Conservation (phyloP, 352 stramenopile species). For the Saprolegnia parasitica region DNA sequence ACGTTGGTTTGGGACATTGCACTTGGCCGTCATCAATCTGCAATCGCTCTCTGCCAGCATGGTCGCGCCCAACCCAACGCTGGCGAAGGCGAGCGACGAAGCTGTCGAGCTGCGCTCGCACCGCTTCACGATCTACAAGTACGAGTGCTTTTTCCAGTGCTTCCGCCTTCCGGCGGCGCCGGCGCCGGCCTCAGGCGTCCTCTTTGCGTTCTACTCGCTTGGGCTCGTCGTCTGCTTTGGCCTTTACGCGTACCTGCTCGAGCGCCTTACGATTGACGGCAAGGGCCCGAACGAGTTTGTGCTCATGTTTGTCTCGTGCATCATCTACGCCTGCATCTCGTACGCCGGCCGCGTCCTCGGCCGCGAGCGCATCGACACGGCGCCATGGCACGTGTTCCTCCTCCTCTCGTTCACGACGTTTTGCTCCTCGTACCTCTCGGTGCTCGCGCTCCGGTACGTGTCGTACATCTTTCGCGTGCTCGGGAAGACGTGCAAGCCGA, state of each 20-base stretch:
- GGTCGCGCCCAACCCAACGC: not conserved
- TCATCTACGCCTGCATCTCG: slow-evolving; percentile 72
- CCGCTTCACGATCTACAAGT: slow-evolving; percentile 23
- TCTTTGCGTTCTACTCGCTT: slow-evolving; percentile 46
- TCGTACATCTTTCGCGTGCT: slow-evolving; percentile 75
- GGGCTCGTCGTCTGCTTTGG: slow-evolving; percentile 82
- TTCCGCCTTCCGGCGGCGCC: slow-evolving; percentile 20
- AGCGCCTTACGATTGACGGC: slow-evolving; percentile 79
- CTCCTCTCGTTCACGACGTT: slow-evolving; percentile 57
- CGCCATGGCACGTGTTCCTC: slow-evolving; percentile 43
- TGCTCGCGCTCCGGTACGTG: slow-evolving; percentile 54
- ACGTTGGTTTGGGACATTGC: not conserved
- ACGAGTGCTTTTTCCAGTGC: slow-evolving; percentile 26
- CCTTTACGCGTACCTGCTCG: slow-evolving; percentile 78
- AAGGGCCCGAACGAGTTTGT: slow-evolving; percentile 77
- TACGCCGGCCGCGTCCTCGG: slow-evolving; percentile 62
- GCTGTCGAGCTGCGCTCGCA: not conserved
- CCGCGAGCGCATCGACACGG: slow-evolving; percentile 46
- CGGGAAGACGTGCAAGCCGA: slow-evolving; percentile 88
- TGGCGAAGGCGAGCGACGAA: not conserved
- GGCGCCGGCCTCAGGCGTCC: not conserved
- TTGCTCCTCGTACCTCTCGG: slow-evolving; percentile 85
- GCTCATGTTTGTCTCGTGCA: slow-evolving; percentile 83
- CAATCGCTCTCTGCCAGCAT: not conserved
- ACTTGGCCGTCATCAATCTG: not conserved